Conservation (phyloP, 1,139 yeast genomes). For the Suhomyces terraborum region DNA sequence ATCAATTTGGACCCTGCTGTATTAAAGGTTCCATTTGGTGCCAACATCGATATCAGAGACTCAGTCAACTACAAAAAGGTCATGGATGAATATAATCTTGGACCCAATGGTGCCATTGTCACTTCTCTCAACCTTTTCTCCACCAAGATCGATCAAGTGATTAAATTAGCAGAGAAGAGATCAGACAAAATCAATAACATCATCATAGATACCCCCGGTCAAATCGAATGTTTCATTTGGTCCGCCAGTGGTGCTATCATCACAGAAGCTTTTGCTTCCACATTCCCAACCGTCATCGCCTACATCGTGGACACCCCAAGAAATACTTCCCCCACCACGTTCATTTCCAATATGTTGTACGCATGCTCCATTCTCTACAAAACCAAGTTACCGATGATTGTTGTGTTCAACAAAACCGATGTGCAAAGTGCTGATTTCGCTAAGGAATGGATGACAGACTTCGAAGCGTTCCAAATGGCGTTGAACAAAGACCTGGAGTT, state of each 20-base stretch:
- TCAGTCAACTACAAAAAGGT: conserved; percentile 94
- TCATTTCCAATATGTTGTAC: conserved; percentile 96
- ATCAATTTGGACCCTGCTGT: conserved; percentile 97
- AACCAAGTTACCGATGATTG: conserved; percentile 94
- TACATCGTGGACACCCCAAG: conserved; percentile 97
- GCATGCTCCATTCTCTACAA: conserved; percentile 97
- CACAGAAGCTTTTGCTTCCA: conserved; percentile 94
- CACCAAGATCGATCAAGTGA: conserved; percentile 95
- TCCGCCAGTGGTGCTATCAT: conserved; percentile 96
- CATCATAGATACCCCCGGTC: conserved; percentile 97
- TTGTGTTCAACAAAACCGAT: conserved; percentile 95
- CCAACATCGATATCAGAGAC: conserved; percentile 94
- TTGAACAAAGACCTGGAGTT: conserved; percentile 61
- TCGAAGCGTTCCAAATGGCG: conserved; percentile 86
- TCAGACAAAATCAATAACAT: conserved; percentile 67
- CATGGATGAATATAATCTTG: conserved; percentile 88
- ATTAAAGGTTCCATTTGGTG: conserved; percentile 84
- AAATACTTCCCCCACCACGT: conserved; percentile 90
- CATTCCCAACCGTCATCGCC: conserved; percentile 94
- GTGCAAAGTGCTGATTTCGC: conserved; percentile 84
- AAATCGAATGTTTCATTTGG: conserved; percentile 96
- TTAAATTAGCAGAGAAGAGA: conserved; percentile 80
- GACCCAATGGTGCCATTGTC: conserved; percentile 98
- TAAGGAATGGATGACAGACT: conserved; percentile 96
- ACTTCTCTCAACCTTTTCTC: conserved; percentile 89